phyloP scores from a whole-genome alignment of 352 stramenopile species.

The Phytophthora nicotianae region DNA sequence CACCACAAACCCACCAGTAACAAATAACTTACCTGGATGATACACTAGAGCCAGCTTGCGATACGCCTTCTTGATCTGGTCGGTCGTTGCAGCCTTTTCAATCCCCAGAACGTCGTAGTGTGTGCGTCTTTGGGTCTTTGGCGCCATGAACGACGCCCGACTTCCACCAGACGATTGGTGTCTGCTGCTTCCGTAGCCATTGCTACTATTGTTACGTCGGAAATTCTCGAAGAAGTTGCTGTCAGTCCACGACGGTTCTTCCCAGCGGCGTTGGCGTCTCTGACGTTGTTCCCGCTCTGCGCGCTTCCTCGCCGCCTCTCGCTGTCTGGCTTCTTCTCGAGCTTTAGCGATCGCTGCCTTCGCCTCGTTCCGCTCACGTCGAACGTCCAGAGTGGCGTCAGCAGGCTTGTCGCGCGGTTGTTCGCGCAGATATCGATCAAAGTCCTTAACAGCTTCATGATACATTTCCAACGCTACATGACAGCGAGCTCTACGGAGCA shows the following conservation, averaged over 20 bases:
- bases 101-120: slow-evolving; percentile 88
- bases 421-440: slow-evolving; percentile 71
- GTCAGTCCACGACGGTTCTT: slow-evolving; percentile 59
- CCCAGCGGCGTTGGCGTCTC: slow-evolving; percentile 31
- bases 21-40: slow-evolving; percentile 69
- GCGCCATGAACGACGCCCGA: slow-evolving; percentile 40
- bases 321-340: slow-evolving; percentile 40
- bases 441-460: slow-evolving; percentile 69
- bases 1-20: background rate
- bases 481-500: slow-evolving; percentile 75
- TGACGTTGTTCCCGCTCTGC: slow-evolving; percentile 54
- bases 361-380: slow-evolving; percentile 55
- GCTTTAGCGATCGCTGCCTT: slow-evolving; percentile 53
- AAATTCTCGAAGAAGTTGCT: slow-evolving; percentile 60
- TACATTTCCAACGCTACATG: slow-evolving; percentile 65
- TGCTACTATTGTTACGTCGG: slow-evolving; percentile 29
- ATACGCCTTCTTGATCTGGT: slow-evolving; percentile 91
- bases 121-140: slow-evolving; percentile 45
- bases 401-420: slow-evolving; percentile 33
- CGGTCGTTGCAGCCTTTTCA: slow-evolving; percentile 49
- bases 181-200: slow-evolving; percentile 15
- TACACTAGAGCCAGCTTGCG: slow-evolving; percentile 86
- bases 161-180: slow-evolving; percentile 28
- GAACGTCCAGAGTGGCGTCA: slow-evolving; percentile 36
- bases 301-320: slow-evolving; percentile 49